Conservation (phyloP, 1,284 basidiomycete genomes). For the Papiliotrema nemorosa region DNA sequence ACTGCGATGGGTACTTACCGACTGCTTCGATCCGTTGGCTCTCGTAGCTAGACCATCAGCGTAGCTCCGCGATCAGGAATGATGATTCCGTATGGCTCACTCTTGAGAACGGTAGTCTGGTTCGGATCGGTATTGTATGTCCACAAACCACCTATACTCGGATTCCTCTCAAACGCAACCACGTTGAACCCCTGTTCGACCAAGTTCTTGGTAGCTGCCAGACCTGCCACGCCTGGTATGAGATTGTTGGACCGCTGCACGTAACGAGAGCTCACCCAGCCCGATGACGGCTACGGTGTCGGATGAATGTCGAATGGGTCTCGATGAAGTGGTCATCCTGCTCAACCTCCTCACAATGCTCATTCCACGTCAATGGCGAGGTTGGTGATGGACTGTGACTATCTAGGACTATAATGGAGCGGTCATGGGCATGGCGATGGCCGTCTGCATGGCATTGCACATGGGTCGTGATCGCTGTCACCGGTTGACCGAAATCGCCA, state of each 20-base stretch:
- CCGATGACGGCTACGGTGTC: background rate
- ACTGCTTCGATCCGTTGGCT: constrained; percentile 9
- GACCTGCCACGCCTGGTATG: constrained; percentile 4
- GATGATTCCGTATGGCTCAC: constrained; percentile 5
- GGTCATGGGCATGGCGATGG: too few species aligned
- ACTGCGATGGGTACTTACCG: constrained; percentile 2
- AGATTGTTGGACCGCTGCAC: background rate
- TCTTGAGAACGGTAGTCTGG: constrained; percentile 10
- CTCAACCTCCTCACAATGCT: too few species aligned
- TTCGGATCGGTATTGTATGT: constrained; percentile 2
- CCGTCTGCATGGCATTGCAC: too few species aligned
- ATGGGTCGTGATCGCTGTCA: too few species aligned
- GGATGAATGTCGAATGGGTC: too few species aligned
- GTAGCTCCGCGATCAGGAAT: constrained; percentile 1
- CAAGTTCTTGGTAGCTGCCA: constrained; percentile 9
- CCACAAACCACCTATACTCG: constrained; percentile 15
- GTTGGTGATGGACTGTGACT: too few species aligned
- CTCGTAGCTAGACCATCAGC: background rate
- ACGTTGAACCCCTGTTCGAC: constrained; percentile 9
- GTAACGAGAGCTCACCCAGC: background rate
- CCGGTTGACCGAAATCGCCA: too few species aligned
- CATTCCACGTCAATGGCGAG: too few species aligned
- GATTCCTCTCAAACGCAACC: constrained; percentile 7
- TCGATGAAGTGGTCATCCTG: too few species aligned
- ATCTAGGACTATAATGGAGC: too few species aligned